A percentile compares a stretch with the other conserved stretches of the same genome.
phyloP scores from a whole-genome alignment of 2,329 filamentous ascomycete species.

The Alternaria conjuncta region DNA sequence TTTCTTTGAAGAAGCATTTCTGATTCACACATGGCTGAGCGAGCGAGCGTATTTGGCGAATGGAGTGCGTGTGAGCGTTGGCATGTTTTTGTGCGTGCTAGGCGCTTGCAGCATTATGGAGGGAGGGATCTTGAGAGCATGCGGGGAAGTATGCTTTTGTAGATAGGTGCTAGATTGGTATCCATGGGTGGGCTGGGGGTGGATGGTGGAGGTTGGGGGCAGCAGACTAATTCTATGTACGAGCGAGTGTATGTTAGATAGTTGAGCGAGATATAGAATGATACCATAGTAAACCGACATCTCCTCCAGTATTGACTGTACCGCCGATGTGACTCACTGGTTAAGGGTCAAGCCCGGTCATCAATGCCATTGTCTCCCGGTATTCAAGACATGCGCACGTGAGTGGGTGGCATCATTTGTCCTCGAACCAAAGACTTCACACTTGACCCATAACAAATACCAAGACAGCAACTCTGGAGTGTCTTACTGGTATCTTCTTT shows the following conservation, averaged over 20 bases:
- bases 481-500: too few relatives aligned
- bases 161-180: neutral
- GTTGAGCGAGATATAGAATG: neutral
- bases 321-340: neutral
- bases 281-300: neutral
- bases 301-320: accelerated
- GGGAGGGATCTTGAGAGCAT: neutral
- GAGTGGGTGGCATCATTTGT: accelerated
- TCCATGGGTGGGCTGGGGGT: neutral
- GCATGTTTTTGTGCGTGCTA: neutral
- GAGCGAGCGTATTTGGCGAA: neutral
- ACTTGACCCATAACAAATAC: neutral
- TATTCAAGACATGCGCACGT: neutral
- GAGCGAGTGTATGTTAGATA: neutral
- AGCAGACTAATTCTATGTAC: neutral
- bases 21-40: neutral
- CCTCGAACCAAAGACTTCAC: neutral
- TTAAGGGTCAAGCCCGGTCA: accelerated
- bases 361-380: neutral
- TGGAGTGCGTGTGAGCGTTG: neutral
- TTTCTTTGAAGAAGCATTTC: neutral
- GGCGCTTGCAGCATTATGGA: neutral
- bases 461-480: neutral
- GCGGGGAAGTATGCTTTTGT: neutral
- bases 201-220: neutral